Percentiles rank a stretch among this genome's conserved stretches.
phyloP scores from a whole-genome alignment of 441 rosid genomes.

The Francoa sonchifolia region DNA sequence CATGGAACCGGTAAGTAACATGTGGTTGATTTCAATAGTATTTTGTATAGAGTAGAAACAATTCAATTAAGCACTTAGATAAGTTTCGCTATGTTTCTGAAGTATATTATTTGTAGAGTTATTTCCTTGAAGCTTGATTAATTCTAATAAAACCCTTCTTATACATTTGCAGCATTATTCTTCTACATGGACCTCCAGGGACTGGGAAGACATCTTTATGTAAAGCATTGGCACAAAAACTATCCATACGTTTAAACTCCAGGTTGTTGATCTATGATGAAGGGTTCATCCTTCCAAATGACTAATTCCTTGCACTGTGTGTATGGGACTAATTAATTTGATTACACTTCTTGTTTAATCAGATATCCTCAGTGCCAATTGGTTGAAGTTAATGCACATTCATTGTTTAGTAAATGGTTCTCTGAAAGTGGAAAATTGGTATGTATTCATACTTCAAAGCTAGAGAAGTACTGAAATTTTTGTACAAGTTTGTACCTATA shows the following conservation, averaged over 20 bases:
- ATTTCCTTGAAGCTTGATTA: not conserved
- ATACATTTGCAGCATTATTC: slow-evolving; percentile 49
- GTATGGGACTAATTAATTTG: not conserved
- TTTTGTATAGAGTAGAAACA: too few species aligned
- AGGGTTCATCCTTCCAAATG: not conserved
- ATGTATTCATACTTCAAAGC: slow-evolving; percentile 15
- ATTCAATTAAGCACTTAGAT: too few species aligned
- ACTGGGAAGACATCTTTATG: slow-evolving; percentile 96
- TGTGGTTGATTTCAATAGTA: slow-evolving; percentile 7
- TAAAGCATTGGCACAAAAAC: slow-evolving; percentile 93
- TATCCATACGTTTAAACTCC: slow-evolving; percentile 69
- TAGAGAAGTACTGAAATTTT: not conserved
- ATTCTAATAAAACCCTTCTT: slow-evolving; percentile 5
- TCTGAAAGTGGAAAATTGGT: slow-evolving; percentile 98
- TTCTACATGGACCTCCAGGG: slow-evolving; percentile 95
- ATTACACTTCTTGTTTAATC: slow-evolving; percentile 16
- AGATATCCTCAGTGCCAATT: slow-evolving; percentile 83
- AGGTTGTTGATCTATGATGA: slow-evolving; percentile 29
- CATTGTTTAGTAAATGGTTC: slow-evolving; percentile 98
- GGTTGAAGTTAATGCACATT: slow-evolving; percentile 96
- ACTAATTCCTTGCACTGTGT: too few species aligned
- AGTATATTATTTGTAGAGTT: too few species aligned
- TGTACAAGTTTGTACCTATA: too few species aligned
- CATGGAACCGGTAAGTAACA: slow-evolving; percentile 84
- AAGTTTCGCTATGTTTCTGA: too few species aligned